A percentile compares a stretch with the other conserved stretches of the same genome.
phyloP scores from a whole-genome alignment of 2,329 filamentous ascomycete genomes.

The Fusarium begoniae region DNA sequence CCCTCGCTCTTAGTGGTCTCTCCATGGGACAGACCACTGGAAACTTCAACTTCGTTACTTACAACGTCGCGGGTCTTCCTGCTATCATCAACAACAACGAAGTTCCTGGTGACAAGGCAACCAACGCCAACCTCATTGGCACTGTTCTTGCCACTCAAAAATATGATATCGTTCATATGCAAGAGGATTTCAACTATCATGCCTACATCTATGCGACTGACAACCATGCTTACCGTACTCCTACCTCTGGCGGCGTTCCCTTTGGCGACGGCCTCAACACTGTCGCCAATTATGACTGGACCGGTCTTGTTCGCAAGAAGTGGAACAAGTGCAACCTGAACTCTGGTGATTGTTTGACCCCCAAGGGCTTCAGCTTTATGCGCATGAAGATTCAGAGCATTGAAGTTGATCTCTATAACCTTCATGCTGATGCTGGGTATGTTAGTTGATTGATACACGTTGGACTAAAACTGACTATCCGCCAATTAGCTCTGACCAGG shows the following conservation, averaged over 20 bases:
- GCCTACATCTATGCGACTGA: conserved; percentile 69
- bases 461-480: neutral
- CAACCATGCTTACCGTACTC: conserved; percentile 66
- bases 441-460: neutral
- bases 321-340: conserved; percentile 68
- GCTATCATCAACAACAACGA: conserved; percentile 66
- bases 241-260: conserved; percentile 71
- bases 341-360: conserved; percentile 71
- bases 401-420: conserved; percentile 71
- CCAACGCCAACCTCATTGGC: conserved; percentile 66
- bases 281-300: conserved; percentile 66
- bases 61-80: conserved; percentile 70
- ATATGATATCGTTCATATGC: conserved; percentile 71
- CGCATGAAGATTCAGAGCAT: conserved; percentile 62
- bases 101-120: conserved; percentile 66
- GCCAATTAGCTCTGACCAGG: conserved; percentile 53
- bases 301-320: conserved; percentile 62
- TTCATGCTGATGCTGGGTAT: conserved; percentile 70
- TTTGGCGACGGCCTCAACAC: conserved; percentile 73
- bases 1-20: conserved; percentile 4
- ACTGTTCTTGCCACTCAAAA: conserved; percentile 63
- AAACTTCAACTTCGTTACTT: conserved; percentile 62
- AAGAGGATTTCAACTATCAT: conserved; percentile 78
- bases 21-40: conserved; percentile 34
- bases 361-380: conserved; percentile 77